phyloP scores from a whole-genome alignment of 192 early-diverging fungal genomes.

The Helicostylum pulchrum region DNA sequence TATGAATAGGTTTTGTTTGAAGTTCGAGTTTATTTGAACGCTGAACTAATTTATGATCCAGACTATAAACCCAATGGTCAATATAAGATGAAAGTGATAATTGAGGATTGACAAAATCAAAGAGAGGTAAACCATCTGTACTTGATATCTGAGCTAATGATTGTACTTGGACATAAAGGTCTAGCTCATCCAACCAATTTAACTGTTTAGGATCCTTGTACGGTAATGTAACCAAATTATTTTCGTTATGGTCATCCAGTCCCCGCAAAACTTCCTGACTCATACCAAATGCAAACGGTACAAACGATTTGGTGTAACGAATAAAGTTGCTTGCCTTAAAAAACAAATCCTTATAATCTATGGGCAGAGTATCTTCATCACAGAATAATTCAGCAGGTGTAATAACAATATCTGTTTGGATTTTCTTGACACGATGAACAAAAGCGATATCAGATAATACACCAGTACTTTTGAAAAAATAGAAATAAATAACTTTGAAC shows the following conservation, averaged over 20 bases:
- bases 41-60: background rate
- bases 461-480: conserved; percentile 2
- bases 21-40: background rate
- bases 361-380: background rate
- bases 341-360: background rate
- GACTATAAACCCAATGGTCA: conserved; percentile 2
- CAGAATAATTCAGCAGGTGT: conserved; percentile 20
- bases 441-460: conserved; percentile 19
- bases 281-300: conserved; percentile 3
- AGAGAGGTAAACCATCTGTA: background rate
- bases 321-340: background rate
- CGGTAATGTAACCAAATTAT: background rate
- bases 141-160: background rate
- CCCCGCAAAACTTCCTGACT: background rate
- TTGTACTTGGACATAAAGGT: background rate
- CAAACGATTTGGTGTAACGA: background rate
- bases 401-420: conserved; percentile 9
- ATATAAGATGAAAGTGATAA: conserved; percentile 8
- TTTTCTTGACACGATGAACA: conserved; percentile 10
- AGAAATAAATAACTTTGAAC: background rate
- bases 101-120: conserved; percentile 6
- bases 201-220: background rate
- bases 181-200: background rate
- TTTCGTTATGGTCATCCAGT: background rate
- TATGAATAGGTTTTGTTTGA: conserved; percentile 25